phyloP scores from a whole-genome alignment of 106 monocot genomes.

The Ottelia alismoides region DNA sequence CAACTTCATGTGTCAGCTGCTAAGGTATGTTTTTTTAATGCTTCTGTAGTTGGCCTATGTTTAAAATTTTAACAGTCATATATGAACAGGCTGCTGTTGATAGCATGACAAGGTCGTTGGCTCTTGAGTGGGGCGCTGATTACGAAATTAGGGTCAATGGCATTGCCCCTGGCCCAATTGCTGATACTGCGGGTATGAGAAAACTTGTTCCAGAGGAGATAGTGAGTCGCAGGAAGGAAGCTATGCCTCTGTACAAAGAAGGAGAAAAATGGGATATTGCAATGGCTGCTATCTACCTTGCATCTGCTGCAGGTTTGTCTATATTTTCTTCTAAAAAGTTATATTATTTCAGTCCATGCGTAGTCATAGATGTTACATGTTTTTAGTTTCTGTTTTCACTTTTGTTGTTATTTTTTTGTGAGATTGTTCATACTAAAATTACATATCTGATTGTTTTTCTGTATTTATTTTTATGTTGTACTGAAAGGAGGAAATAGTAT shows the following conservation, averaged over 20 bases:
- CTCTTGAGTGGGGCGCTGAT: slow-evolving; percentile 95
- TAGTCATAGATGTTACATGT: too few relatives aligned
- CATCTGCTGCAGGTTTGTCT: slow-evolving; percentile 75
- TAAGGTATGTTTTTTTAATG: slow-evolving; percentile 44
- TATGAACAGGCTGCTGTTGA: slow-evolving; percentile 76
- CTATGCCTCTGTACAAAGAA: slow-evolving; percentile 31
- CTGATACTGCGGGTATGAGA: slow-evolving; percentile 68
- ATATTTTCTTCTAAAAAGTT: neutral
- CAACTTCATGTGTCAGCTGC: slow-evolving; percentile 94
- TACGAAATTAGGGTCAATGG: slow-evolving; percentile 90
- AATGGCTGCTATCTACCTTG: slow-evolving; percentile 78
- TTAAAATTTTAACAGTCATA: neutral
- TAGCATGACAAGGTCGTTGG: slow-evolving; percentile 83
- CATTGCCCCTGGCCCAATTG: slow-evolving; percentile 93
- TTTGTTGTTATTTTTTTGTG: too few relatives aligned
- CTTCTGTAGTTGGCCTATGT: neutral
- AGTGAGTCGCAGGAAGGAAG: slow-evolving; percentile 14
- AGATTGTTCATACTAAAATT: too few relatives aligned
- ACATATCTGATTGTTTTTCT: too few relatives aligned
- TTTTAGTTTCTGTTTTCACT: too few relatives aligned
- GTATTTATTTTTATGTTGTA: too few relatives aligned
- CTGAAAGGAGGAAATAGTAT: too few relatives aligned
- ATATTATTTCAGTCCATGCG: too few relatives aligned
- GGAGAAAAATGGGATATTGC: slow-evolving; percentile 93
- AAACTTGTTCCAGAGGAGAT: slow-evolving; percentile 75